Base-by-base conservation (phyloP, 768 basidiomycete species). In the Auricularia sp. region DNA sequence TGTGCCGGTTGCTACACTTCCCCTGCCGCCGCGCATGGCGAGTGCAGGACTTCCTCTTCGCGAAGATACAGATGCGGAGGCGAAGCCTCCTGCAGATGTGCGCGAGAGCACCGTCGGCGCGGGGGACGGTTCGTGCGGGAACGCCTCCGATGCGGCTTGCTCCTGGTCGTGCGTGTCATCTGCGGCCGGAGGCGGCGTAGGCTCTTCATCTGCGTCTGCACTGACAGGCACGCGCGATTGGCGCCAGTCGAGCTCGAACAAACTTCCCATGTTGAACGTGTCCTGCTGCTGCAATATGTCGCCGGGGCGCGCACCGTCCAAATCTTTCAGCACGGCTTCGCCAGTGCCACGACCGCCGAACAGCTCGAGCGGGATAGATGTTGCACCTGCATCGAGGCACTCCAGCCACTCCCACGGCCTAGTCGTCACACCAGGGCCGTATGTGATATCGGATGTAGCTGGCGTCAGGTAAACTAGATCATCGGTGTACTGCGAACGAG, bases 401-500 rank as follows among this genome's bases (percentile, higher is more conserved):
- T 93, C 90, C 6, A 86, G 83, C 90, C 90, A 92, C 72, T 93
- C 90, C 90, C 90, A 93, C 3, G 91, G 88, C 36, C 85, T 82
- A 73, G 91, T 89, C 64, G 83, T 77, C 18, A 91, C 87, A 1
- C 82, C 79, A 3, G 75, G 70, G 21, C 81, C 79, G 65, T 78
- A 76, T 2, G 84, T 70, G 3, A 83, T 65, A 18, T 79, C 77
- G 1, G 75, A 61, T 18, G 73, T 56, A 67, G 90, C 87, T 34
- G 80, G 80, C 65, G 85, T 79, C 3, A 83, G 81, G 59, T 81
- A 81, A 3, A 82, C 79, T 36, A 93, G 81, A 66, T 87, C 79
- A 8, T 80, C 72, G 3, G 88, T 84, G 23, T 80, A 72, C 14
- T 76, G 74, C 61, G 80, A 79, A 7, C 80, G 72, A n/a, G 82